These are phyloP conservation scores for Cornus suecica DNA, from an alignment of 148 eudicot genomes.

Conservation along the genomic window DNA sequence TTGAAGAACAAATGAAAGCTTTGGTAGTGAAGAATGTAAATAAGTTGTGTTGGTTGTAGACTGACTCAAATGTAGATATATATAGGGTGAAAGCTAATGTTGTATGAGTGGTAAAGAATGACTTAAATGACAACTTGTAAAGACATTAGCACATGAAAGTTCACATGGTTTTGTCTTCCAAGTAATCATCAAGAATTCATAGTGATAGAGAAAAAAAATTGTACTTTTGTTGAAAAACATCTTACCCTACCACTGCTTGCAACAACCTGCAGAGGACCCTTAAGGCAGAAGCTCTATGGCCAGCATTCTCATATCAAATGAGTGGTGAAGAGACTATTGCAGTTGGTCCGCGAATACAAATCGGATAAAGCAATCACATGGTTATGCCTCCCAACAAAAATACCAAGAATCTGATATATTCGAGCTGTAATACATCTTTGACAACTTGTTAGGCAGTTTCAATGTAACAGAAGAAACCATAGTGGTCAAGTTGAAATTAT, in stretches of 20 bases:
- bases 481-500: background rate
- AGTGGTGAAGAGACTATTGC: too few species aligned
- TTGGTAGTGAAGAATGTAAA: background rate
- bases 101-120: background rate
- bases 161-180: slow-evolving; percentile 4
- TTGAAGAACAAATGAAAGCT: background rate
- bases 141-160: background rate
- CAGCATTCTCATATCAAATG: too few species aligned
- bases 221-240: background rate
- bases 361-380: too few species aligned
- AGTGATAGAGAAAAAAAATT: background rate
- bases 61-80: background rate
- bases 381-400: too few species aligned
- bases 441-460: too few species aligned
- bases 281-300: background rate
- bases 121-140: background rate
- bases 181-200: background rate
- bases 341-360: too few species aligned
- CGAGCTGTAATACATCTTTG: too few species aligned
- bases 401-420: too few species aligned
- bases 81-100: background rate
- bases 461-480: too few species aligned
- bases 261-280: background rate
- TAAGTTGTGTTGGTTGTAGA: background rate
- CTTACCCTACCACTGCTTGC: slow-evolving; percentile 8